phyloP scores from a whole-genome alignment of 2,329 filamentous ascomycete genomes.

The Colletotrichum filicis region DNA sequence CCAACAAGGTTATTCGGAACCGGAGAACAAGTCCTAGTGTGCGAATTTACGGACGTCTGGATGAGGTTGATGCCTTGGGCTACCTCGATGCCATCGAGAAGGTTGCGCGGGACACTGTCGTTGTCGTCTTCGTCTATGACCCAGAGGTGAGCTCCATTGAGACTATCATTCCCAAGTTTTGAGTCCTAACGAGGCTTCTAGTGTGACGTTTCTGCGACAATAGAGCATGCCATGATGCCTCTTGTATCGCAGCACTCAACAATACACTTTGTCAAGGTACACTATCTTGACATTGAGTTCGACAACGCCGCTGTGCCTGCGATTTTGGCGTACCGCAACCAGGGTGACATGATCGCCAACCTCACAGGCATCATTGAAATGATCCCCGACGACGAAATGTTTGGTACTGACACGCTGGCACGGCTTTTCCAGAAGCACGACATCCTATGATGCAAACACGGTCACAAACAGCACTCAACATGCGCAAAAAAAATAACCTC shows the following conservation, averaged over 20 bases:
- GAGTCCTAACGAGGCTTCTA: constrained; percentile 50
- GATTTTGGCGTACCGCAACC: constrained; percentile 86
- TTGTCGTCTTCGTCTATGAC: constrained; percentile 95
- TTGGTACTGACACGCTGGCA: constrained; percentile 64
- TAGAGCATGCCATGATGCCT: constrained; percentile 81
- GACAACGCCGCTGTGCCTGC: constrained; percentile 89
- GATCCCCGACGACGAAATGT: constrained; percentile 76
- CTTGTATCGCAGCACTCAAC: constrained; percentile 78
- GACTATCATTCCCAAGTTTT: neutral
- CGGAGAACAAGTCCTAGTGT: constrained; percentile 81
- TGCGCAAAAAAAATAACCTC: constrained; percentile 1
- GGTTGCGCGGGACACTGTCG: constrained; percentile 80
- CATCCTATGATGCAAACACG: constrained; percentile 54
- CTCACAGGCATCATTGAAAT: constrained; percentile 88
- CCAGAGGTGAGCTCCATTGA: constrained; percentile 73
- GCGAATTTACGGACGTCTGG: constrained; percentile 81
- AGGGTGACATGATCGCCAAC: constrained; percentile 90
- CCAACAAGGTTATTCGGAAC: constrained; percentile 65
- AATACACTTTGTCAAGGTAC: constrained; percentile 89
- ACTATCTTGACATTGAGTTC: constrained; percentile 94
- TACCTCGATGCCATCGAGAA: constrained; percentile 98
- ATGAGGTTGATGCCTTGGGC: constrained; percentile 87
- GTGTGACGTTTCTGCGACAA: constrained; percentile 82
- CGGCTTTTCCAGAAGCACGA: constrained; percentile 63
- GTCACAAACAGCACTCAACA: neutral